Percentiles rank a stretch among this genome's conserved stretches.
Evolutionary conservation across 768 basidiomycete species (phyloP).

Genomic region (Boletales sp.): DNA sequence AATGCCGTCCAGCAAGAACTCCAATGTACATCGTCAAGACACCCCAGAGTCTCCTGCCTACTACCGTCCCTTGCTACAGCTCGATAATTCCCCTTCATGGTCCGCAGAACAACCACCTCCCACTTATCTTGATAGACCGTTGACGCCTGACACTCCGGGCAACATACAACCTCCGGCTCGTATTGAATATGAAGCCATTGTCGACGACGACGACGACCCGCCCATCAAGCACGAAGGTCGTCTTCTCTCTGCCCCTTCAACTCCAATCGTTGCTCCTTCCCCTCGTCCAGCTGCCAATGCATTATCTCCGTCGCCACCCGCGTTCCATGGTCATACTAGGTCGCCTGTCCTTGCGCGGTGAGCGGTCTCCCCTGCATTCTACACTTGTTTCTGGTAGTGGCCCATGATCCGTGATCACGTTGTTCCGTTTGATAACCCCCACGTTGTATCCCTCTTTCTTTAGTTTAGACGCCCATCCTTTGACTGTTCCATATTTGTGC

Average conservation of each 20-base stretch:
- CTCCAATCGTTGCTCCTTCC: slow-evolving; percentile 7
- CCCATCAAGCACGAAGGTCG: slow-evolving; percentile 28
- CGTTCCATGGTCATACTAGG: slow-evolving; percentile 24
- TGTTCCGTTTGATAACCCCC: slow-evolving; percentile 1
- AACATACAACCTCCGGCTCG: slow-evolving; percentile 7
- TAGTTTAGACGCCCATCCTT: background rate
- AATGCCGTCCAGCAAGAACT: slow-evolving; percentile 28
- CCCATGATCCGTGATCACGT: background rate
- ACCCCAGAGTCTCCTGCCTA: slow-evolving; percentile 16
- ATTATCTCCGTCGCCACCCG: slow-evolving; percentile 13
- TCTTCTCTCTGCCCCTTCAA: slow-evolving; percentile 13
- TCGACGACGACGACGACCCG: slow-evolving; percentile 20
- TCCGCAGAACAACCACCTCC: slow-evolving; percentile 8
- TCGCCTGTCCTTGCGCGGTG: slow-evolving; percentile 32
- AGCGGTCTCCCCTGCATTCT: slow-evolving; percentile 4
- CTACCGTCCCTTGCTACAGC: slow-evolving; percentile 30
- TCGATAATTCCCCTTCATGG: slow-evolving; percentile 28
- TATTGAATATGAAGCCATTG: slow-evolving; percentile 8
- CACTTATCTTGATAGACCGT: slow-evolving; percentile 6
- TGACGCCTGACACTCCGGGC: slow-evolving; percentile 4
- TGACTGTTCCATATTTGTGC: slow-evolving; percentile 11
- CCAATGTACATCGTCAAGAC: slow-evolving; percentile 22
- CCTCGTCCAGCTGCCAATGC: slow-evolving; percentile 9
- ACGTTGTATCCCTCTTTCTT: slow-evolving; percentile 15
- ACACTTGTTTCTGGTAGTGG: background rate